These are phyloP conservation scores for Setaria italica DNA, from an alignment of 202 grass and related monocot genomes.

Conservation along the genomic window DNA sequence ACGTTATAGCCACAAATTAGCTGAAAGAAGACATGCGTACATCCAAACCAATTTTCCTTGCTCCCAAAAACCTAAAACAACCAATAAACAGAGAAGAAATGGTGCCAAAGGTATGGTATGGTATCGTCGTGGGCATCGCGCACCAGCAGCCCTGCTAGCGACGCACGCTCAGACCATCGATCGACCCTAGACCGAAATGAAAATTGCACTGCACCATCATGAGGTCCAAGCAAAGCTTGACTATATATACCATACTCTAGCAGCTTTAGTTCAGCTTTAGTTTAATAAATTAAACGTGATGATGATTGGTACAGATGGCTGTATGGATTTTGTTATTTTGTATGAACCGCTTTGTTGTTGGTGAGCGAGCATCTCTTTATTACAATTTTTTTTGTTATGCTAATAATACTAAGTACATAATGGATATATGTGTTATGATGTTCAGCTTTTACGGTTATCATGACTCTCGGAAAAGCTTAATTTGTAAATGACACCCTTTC, in stretches of 20 bases:
- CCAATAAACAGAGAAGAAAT: background rate
- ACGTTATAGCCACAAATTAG: background rate
- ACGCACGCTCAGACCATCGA: too few species aligned
- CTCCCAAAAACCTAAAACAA: too few species aligned
- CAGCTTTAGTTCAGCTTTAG: background rate
- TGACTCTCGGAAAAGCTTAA: background rate
- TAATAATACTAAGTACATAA: background rate
- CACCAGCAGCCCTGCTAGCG: background rate
- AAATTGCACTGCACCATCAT: background rate
- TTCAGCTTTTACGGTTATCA: background rate
- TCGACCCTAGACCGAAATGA: slow-evolving; percentile 3
- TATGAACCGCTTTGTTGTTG: background rate
- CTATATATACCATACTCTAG: background rate
- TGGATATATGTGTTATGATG: background rate
- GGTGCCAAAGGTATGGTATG: background rate
- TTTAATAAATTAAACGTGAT: too few species aligned
- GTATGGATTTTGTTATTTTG: background rate
- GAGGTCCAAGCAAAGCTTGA: background rate
- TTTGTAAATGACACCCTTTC: background rate
- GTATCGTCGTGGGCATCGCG: background rate
- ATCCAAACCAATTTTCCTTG: background rate
- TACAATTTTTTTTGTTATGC: background rate
- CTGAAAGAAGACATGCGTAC: background rate
- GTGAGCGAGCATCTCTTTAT: background rate
- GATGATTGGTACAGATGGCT: background rate